Percentiles rank a stretch among this genome's conserved stretches.
Conservation (phyloP, 1,139 yeast genomes). For the Saccharomyces hybrid region DNA sequence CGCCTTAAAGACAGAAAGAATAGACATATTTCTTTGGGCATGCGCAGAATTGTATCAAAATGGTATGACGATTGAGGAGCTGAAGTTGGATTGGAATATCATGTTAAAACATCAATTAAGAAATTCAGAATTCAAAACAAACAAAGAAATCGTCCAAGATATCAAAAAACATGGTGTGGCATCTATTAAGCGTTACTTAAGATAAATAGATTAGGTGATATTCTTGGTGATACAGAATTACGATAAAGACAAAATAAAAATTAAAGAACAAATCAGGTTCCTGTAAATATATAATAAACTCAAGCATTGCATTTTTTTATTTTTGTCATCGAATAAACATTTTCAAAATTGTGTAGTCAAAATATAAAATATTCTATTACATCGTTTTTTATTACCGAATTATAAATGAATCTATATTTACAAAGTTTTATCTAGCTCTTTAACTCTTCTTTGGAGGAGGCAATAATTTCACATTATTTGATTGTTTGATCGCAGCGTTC, state of each 20-base stretch:
- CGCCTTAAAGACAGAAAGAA: conserved; percentile 14
- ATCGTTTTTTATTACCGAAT: neutral
- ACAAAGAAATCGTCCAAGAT: conserved; percentile 5
- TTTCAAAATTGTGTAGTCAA: no score
- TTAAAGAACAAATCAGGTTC: neutral
- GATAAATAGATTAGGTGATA: conserved; percentile 41
- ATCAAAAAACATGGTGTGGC: conserved; percentile 1
- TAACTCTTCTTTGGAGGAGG: conserved; percentile 33
- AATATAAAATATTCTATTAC: no score
- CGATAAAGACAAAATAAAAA: neutral
- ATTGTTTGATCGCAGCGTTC: conserved; percentile 36
- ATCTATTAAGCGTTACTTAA: neutral
- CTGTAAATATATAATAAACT: neutral
- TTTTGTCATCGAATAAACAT: no score
- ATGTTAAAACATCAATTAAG: conserved; percentile 18
- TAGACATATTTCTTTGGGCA: conserved; percentile 24
- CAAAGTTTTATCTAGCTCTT: conserved; percentile 22
- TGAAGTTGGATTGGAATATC: conserved; percentile 20
- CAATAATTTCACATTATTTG: conserved; percentile 20
- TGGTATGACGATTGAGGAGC: conserved; percentile 21
- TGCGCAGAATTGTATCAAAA: conserved; percentile 17
- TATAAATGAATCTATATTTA: neutral
- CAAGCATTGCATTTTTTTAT: neutral
- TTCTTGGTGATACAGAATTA: neutral
- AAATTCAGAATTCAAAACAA: conserved; percentile 6